A percentile compares a stretch with the other conserved stretches of the same genome.
Conservation (phyloP, 2,329 filamentous ascomycete species). For the Fusarium subtropicale region DNA sequence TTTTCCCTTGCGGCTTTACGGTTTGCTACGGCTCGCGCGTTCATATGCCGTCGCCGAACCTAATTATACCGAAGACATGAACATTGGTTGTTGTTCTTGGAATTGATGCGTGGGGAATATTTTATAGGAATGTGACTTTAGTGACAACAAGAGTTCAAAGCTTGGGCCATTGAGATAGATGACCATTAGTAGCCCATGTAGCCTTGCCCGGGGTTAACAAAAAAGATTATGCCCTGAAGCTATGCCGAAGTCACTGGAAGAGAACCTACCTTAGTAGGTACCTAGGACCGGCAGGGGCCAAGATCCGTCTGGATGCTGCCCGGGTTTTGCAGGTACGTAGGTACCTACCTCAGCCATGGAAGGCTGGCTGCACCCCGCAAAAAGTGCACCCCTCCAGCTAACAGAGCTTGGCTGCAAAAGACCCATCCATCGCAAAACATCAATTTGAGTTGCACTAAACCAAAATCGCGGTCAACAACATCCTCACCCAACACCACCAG, state of each 20-base stretch:
- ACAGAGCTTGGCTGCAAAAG: constrained; percentile 29
- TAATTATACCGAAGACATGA: constrained; percentile 3
- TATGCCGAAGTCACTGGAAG: background rate
- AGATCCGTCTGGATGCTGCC: no score
- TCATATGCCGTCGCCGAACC: background rate
- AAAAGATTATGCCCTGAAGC: background rate
- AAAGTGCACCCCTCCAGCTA: constrained; percentile 41
- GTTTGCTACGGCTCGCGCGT: constrained; percentile 32
- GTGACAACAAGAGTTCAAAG: no score
- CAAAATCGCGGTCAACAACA: constrained; percentile 6
- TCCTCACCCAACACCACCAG: background rate
- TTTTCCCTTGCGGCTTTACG: constrained; percentile 18
- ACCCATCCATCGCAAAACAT: constrained; percentile 26
- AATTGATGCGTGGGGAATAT: background rate
- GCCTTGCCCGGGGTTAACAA: background rate
- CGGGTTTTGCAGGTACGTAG: no score
- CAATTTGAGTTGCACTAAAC: constrained; percentile 7
- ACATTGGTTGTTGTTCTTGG: background rate
- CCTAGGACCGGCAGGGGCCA: no score
- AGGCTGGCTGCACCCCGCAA: constrained; percentile 34
- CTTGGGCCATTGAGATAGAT: background rate
- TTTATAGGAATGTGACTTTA: background rate
- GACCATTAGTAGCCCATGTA: background rate
- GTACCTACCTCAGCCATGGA: constrained; percentile 10
- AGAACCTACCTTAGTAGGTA: no score